Percentiles rank a stretch among this genome's conserved stretches.
Evolutionary conservation across 208 protist genomes (phyloP).

Genomic region (Leishmania tropica): DNA sequence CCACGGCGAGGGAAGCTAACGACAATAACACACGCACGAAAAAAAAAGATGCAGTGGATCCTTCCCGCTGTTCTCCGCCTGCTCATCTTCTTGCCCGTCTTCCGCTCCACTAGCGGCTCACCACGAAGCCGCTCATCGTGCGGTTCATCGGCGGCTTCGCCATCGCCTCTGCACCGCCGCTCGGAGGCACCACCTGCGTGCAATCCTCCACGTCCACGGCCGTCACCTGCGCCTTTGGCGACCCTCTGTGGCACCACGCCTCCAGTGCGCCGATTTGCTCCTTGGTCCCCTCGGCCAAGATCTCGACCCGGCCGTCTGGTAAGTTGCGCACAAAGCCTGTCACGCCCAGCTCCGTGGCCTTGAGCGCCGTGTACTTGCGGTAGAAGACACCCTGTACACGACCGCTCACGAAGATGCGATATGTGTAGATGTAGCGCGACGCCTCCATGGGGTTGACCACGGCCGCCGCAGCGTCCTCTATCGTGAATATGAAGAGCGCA

Average conservation of each 20-base stretch:
- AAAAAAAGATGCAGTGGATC: neutral
- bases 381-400: conserved; percentile 92
- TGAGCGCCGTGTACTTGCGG: conserved; percentile 74
- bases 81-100: neutral
- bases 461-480: neutral
- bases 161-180: neutral
- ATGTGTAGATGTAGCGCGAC: conserved; percentile 11
- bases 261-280: conserved; percentile 47
- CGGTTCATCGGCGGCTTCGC: neutral
- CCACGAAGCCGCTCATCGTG: neutral
- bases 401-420: conserved; percentile 74
- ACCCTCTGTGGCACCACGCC: conserved; percentile 78
- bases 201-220: conserved; percentile 25
- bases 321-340: conserved; percentile 86
- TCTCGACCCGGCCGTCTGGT: conserved; percentile 73
- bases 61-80: neutral
- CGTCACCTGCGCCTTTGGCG: conserved; percentile 64
- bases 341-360: conserved; percentile 51
- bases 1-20: neutral
- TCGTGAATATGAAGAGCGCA: neutral
- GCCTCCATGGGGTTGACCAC: neutral
- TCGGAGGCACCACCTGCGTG: neutral
- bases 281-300: conserved; percentile 66
- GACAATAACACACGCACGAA: neutral
- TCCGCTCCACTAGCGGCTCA: conserved; percentile 2